A percentile compares a stretch with the other conserved stretches of the same genome.
Conservation (phyloP, 2,329 filamentous ascomycete species). For the Fusarium circinatum region DNA sequence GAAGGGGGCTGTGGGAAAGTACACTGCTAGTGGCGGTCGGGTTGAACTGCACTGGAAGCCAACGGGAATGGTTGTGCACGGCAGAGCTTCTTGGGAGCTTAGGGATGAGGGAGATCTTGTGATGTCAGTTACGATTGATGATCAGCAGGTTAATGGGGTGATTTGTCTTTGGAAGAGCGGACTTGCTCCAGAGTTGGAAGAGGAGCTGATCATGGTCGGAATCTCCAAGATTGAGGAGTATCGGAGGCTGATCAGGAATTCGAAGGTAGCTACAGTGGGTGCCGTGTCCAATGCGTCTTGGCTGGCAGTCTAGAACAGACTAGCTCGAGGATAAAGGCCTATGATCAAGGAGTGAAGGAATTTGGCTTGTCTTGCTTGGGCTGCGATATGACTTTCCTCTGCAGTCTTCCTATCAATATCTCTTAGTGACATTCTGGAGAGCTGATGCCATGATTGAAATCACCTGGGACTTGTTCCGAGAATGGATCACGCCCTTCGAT, state of each 20-base stretch:
- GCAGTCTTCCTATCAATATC: neutral
- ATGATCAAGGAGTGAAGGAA: no score
- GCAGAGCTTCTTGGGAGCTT: neutral
- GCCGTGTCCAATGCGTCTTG: neutral
- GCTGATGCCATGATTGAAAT: neutral
- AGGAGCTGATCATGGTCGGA: neutral
- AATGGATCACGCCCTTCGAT: neutral
- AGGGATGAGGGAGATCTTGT: neutral
- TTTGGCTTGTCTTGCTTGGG: neutral
- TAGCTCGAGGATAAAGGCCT: rapidly evolving
- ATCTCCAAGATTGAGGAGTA: neutral
- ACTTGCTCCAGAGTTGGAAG: neutral
- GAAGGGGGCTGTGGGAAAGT: neutral
- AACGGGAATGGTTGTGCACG: neutral
- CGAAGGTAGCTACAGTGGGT: neutral
- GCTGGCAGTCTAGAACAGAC: neutral
- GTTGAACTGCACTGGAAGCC: neutral
- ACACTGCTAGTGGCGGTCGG: neutral
- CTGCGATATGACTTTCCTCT: neutral
- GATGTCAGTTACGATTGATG: neutral
- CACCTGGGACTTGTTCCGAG: neutral
- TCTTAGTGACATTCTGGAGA: neutral
- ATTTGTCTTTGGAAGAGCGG: neutral
- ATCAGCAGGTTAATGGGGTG: neutral
- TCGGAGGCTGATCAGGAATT: neutral